A percentile compares a stretch with the other conserved stretches of the same genome.
Conservation (phyloP, 148 eudicot genomes). For the Persicaria tinctoria region DNA sequence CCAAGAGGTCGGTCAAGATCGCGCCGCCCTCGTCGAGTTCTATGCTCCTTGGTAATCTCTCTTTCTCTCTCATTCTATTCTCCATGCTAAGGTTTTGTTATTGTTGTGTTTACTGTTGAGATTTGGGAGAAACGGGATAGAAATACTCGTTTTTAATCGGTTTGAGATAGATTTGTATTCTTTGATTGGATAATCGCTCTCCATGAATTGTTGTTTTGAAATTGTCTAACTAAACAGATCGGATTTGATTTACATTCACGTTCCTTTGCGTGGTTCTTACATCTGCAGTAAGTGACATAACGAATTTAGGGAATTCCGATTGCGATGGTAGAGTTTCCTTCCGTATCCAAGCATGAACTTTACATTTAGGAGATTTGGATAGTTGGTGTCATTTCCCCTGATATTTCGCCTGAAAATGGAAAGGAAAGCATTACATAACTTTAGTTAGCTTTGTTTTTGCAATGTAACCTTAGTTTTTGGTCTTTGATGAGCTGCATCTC, state of each 20-base stretch:
- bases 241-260: not conserved
- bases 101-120: not conserved
- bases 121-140: not conserved
- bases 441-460: not conserved
- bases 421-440: not conserved
- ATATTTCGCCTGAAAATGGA: not conserved
- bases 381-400: not conserved
- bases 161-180: not conserved
- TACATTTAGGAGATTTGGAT: not conserved
- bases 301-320: not conserved
- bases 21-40: constrained; percentile 88
- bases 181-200: not conserved
- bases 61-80: not conserved
- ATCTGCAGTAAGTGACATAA: not conserved
- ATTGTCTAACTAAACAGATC: not conserved
- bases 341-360: not conserved
- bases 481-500: not conserved
- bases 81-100: not conserved
- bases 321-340: not conserved
- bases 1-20: constrained; percentile 88
- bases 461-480: not conserved
- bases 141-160: not conserved
- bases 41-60: constrained; percentile 83
- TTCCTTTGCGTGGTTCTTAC: not conserved
- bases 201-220: not conserved